Evolutionary conservation across 192 early-diverging fungal species (phyloP), one percentile per base, ranked within the genome.

Genomic region (Chytriomyces sp.): DNA sequence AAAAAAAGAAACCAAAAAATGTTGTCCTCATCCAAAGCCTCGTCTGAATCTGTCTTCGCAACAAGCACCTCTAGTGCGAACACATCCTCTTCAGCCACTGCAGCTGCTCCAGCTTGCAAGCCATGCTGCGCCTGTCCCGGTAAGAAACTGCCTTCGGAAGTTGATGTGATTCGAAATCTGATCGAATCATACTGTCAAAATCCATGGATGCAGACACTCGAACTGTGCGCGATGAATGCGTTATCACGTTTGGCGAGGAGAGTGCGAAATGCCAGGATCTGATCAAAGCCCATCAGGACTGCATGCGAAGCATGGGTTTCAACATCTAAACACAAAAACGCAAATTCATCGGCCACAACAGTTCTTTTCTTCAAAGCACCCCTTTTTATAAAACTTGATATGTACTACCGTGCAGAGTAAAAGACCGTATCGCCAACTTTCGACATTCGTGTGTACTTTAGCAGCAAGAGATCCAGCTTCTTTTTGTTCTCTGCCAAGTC

Each of bases 291-390:
- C 97, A 98, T 81, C 87, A 92, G 71, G 84, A 91, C 72, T 98
- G 97, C 83, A 94, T 98, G 90, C 91, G 93, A 26, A 89, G 90
- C 44, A 89, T 94, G 79, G 97, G 97, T n/a, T 98, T 98, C 86
- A 96, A 94, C 78, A 91, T 97, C 47, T 85, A 62, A 78, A 62
- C 28, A 35, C 28, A 35, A 35, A 35, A 35, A 35, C 28, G 28
- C 28, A 35, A 35, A 69, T 16, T 64, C n/a, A 20, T 26, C 13
- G 26, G 4, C 64, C 26, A 16, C 11, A 64, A 16, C 26, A 64
- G 16, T 59, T 20, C 5, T 59, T 20, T 59, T 59, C 53, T 2
- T n/a, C 53, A 59, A 13, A 59, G 53, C 53, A 59, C 20, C 53
- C 20, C 4, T 57, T 10, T 57, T 57, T n/a, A 53, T 1, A 59